Evolutionary conservation across 2,329 filamentous ascomycete species (phyloP), one percentile per base, ranked within the genome.

Genomic region (Sporothrix brunneoviolacea): DNA sequence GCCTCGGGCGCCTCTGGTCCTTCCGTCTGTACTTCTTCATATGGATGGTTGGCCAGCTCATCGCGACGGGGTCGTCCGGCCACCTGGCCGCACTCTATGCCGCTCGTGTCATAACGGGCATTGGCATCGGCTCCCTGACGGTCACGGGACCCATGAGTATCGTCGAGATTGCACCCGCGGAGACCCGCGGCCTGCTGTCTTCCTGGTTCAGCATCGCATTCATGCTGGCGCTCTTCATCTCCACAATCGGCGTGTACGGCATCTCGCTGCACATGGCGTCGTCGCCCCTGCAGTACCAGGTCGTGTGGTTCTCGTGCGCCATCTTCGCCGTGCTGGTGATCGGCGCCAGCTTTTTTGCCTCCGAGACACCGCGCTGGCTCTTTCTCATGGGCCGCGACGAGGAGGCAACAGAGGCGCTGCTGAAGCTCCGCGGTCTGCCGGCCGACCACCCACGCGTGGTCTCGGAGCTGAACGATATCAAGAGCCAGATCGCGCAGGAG

Each of bases 81-180:
- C n/a, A n/a, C 18, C 39, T 53, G 2, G 22, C 43, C 3, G 30
- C 33, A 4, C 68, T 68, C 52, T 70, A 71, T 41, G 68, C 63
- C 8, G 69, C 64, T 9, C 66, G 70, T 12, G 64, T 67, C 3
- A 56, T 61, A 16, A 58, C 63, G 3, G 65, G 64, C 8, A 53
- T 67, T 13, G 65, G 69, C 27, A 62, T 70, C 5, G 69, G 70
- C 9, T 62, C 67, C 45, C 65, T 67, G 8, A 69, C 67, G 3
- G 68, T 69, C 47, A 64, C 72, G 33, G 69, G 73, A n/a, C 72
- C 72, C 42, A 68, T 74, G 59, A 73, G 68, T 57, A 65, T 62
- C 22, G 65, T 65, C 19, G 72, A 75, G 61, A 71, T 72, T 66
- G 65, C 70, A 0, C 74, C 74, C 15, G 73, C 72, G 48, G 59